A percentile compares a stretch with the other conserved stretches of the same genome.
Conservation (phyloP, 495 filamentous ascomycete genomes). For the Penicillium ucsense region DNA sequence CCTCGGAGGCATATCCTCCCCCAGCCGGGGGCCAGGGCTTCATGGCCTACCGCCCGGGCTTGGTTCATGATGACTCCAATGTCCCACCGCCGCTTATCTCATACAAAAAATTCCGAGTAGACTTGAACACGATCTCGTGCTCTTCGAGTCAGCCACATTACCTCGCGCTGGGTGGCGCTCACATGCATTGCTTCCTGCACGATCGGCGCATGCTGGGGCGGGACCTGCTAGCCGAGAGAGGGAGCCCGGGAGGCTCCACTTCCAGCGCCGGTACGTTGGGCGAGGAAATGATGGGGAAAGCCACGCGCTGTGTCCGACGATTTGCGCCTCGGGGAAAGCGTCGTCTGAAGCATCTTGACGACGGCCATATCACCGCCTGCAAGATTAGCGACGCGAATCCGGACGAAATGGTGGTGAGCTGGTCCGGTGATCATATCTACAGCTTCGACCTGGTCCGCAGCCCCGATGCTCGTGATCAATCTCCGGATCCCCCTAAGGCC, state of each 20-base stretch:
- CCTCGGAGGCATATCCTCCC: conserved; percentile 53
- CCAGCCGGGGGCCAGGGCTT: conserved; percentile 42
- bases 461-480: conserved; percentile 42
- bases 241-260: conserved; percentile 27
- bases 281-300: conserved; percentile 50
- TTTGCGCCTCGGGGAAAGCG: conserved; percentile 55
- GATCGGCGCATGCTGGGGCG: conserved; percentile 66
- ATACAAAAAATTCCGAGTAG: conserved; percentile 55
- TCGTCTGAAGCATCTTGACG: conserved; percentile 42
- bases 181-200: conserved; percentile 67
- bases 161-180: conserved; percentile 63
- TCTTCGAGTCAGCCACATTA: conserved; percentile 66
- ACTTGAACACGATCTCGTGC: conserved; percentile 69
- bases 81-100: conserved; percentile 63
- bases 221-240: conserved; percentile 45
- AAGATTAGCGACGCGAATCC: conserved; percentile 73
- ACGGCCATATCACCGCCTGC: conserved; percentile 65
- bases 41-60: conserved; percentile 30
- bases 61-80: conserved; percentile 45
- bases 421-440: conserved; percentile 69
- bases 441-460: conserved; percentile 60
- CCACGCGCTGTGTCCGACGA: conserved; percentile 59
- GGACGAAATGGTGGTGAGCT: conserved; percentile 65
- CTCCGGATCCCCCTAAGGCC: conserved; percentile 5
- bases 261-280: conserved; percentile 30